Percentiles rank a stretch among this genome's conserved stretches.
Conservation (phyloP, 257 asterid species). For the Solanum bulbocastanum region DNA sequence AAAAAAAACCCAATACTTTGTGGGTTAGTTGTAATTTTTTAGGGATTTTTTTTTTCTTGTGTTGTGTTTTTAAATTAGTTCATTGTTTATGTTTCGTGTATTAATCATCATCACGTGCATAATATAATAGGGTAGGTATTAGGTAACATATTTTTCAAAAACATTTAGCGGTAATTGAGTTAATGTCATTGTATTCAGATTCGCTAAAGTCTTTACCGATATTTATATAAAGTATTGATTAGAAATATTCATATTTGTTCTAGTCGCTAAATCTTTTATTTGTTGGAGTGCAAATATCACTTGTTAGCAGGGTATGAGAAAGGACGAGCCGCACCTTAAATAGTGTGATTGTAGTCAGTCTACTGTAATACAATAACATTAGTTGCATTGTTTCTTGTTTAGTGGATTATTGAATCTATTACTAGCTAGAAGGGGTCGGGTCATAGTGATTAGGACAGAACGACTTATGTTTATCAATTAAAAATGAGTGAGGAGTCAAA, state of each 20-base stretch:
- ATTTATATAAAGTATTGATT: no score
- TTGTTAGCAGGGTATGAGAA: background rate
- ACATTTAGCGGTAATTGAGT: no score
- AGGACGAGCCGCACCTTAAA: background rate
- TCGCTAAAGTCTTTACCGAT: background rate
- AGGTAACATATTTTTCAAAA: no score
- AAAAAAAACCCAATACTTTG: background rate
- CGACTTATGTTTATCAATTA: background rate
- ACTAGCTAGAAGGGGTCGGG: background rate
- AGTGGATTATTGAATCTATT: background rate
- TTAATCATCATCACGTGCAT: background rate
- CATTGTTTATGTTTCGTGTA: background rate
- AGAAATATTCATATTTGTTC: no score
- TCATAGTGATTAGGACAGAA: background rate
- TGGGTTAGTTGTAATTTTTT: background rate
- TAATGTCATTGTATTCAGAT: no score
- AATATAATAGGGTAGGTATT: background rate
- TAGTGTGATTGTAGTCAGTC: rapidly evolving
- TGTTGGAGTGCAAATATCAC: background rate
- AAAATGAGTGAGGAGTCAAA: background rate
- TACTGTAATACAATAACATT: background rate
- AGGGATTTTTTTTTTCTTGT: background rate
- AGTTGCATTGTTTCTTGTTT: background rate
- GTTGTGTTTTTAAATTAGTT: background rate
- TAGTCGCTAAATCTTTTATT: background rate